Percentiles rank a stretch among this genome's conserved stretches.
phyloP scores from a whole-genome alignment of 768 basidiomycete genomes.

The Mycena amicta region DNA sequence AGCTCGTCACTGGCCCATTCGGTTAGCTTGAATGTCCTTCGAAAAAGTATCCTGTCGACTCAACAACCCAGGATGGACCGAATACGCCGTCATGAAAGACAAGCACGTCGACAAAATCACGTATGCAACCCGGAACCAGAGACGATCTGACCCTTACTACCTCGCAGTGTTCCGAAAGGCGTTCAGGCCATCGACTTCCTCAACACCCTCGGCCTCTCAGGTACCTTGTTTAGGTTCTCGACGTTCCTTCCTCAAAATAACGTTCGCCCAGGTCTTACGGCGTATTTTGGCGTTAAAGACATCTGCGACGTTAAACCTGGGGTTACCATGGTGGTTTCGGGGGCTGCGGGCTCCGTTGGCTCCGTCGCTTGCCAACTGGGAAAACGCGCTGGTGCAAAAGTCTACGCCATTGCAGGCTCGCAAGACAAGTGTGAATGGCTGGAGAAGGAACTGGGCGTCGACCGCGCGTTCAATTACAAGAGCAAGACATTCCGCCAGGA shows the following conservation, averaged over 20 bases:
- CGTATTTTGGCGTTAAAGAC: constrained; percentile 87
- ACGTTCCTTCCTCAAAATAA: background rate
- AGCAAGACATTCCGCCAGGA: constrained; percentile 67
- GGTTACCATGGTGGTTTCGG: constrained; percentile 83
- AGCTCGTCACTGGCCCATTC: constrained; percentile 62
- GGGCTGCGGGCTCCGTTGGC: constrained; percentile 92
- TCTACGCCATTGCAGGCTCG: constrained; percentile 87
- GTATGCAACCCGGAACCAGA: constrained; percentile 42
- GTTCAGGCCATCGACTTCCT: constrained; percentile 74
- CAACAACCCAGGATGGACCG: constrained; percentile 65
- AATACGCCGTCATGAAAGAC: constrained; percentile 67
- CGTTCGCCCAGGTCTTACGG: constrained; percentile 66
- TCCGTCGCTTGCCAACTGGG: constrained; percentile 82
- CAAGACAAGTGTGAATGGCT: constrained; percentile 86
- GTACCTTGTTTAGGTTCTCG: constrained; percentile 40
- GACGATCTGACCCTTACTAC: background rate
- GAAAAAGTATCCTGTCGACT: background rate
- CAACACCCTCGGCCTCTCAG: constrained; percentile 74
- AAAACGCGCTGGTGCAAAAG: constrained; percentile 75
- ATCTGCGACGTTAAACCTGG: constrained; percentile 80
- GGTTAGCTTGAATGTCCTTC: constrained; percentile 46
- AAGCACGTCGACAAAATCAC: constrained; percentile 50
- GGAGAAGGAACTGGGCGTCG: constrained; percentile 80
- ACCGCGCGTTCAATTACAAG: constrained; percentile 89
- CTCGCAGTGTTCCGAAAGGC: constrained; percentile 57